Conservation (phyloP, 2,329 filamentous ascomycete species). For the Cryphonectria parasitica region DNA sequence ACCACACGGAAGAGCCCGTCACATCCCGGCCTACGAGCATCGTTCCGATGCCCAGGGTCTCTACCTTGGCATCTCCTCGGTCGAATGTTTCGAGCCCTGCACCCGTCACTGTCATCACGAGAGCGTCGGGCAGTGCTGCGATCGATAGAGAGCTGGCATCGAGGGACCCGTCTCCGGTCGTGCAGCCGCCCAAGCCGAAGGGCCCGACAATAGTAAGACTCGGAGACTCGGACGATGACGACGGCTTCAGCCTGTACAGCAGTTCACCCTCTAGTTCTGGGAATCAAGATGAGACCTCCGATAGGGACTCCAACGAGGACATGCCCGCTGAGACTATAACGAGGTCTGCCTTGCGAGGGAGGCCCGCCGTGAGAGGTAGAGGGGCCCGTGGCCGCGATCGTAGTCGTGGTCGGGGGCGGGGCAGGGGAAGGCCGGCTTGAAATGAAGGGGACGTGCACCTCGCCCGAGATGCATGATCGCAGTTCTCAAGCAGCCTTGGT, state of each 20-base stretch:
- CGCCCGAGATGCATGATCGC: neutral
- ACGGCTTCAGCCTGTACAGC: slow-evolving; percentile 28
- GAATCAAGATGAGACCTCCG: slow-evolving; percentile 27
- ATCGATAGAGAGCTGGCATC: neutral
- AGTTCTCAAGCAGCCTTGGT: neutral
- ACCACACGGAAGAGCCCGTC: slow-evolving; percentile 29
- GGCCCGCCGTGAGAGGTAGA: slow-evolving; percentile 21
- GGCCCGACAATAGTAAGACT: slow-evolving; percentile 42
- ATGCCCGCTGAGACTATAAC: slow-evolving; percentile 19
- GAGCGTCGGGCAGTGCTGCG: slow-evolving; percentile 12
- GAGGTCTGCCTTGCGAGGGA: slow-evolving; percentile 30
- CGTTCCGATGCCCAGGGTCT: slow-evolving; percentile 14
- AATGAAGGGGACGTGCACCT: neutral
- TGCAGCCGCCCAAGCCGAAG: slow-evolving; percentile 25
- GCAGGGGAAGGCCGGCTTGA: slow-evolving; percentile 24
- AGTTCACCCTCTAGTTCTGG: slow-evolving; percentile 21
- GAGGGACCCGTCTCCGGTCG: slow-evolving; percentile 21
- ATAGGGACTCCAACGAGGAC: slow-evolving; percentile 21
- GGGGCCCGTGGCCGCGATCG: slow-evolving; percentile 9
- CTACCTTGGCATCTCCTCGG: slow-evolving; percentile 18
- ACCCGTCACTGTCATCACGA: slow-evolving; percentile 4
- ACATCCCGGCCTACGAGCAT: slow-evolving; percentile 30
- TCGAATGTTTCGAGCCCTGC: slow-evolving; percentile 15
- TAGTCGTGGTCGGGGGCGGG: slow-evolving; percentile 23
- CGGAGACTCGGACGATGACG: slow-evolving; percentile 33